phyloP scores from a whole-genome alignment of 2,329 filamentous ascomycete species.

The Penicillium vulpinum region DNA sequence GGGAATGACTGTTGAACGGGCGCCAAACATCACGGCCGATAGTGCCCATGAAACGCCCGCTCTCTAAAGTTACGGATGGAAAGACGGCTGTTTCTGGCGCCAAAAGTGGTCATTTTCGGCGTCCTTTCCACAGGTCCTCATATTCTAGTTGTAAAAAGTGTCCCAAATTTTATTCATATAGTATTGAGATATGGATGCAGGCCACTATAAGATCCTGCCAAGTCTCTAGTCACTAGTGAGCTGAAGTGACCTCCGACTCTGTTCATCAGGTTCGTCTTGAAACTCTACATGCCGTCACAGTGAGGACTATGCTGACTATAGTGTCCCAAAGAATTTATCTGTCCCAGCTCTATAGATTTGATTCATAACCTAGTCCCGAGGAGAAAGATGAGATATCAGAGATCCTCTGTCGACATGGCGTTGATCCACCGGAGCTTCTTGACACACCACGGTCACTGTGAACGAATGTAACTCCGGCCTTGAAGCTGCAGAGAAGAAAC shows the following conservation, averaged over 20 bases:
- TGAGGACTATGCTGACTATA: neutral
- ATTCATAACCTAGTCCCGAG: no score
- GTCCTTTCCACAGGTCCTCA: no score
- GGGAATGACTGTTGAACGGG: constrained; percentile 14
- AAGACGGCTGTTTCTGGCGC: no score
- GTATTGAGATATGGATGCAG: neutral
- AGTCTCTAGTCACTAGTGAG: fast-evolving
- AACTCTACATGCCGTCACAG: neutral
- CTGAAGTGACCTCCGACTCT: no score
- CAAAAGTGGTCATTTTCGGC: no score
- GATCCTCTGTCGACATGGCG: neutral
- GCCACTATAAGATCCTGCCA: neutral
- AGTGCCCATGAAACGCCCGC: no score
- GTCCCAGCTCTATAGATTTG: neutral
- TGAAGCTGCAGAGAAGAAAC: neutral
- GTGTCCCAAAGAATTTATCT: neutral
- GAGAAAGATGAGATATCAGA: no score
- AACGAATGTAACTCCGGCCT: neutral
- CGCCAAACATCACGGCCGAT: constrained; percentile 7
- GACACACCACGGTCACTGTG: neutral
- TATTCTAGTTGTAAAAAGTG: no score
- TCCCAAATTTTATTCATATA: neutral
- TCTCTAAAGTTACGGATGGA: no score
- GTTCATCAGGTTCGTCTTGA: neutral
- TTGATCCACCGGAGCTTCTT: neutral